Evolutionary conservation across 1,284 basidiomycete species (phyloP), one percentile per base, ranked within the genome.

Genomic region (Apiotrichum mycotoxinovorans): DNA sequence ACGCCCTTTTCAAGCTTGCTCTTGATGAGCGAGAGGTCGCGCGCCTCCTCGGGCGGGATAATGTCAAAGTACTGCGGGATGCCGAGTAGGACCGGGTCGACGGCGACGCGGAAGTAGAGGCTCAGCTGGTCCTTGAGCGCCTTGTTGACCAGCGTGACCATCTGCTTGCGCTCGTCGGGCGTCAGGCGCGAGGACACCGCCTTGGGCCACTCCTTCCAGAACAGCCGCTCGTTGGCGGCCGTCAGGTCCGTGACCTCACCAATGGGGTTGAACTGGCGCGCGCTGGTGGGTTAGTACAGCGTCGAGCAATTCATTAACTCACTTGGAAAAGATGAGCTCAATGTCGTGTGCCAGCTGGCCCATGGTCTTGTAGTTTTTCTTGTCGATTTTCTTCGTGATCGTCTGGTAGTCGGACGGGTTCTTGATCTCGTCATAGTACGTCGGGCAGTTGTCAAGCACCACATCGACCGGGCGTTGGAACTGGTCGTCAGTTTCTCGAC

Each of bases 371-470:
- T 96, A 97, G 68, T 82, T 80, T 52, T 66, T 70, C 46, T 25
- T 22, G 40, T 82, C 81, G 52, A 96, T 78, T 70, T 91, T 93
- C 49, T 80, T 80, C 35, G 77, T 75, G 70, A 98, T 90, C 12
- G 94, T 96, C 12, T 85, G 85, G 54, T 98, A 86, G 77, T 98
- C 94, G 92, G 98, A 98, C 8, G 96, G 96, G 62, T 88, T 78
- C 63, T 84, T 80, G 72, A 99, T 97, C 78, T 98, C 96, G 12
- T 96, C 85, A 57, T 89, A 85, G 74, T 98, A 98, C 87, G 90
- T 91, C 41, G 89, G 92, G 74, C 87, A 94, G 27, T 87, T 91
- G 76, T 88, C 89, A 50, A 78, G 72, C 8, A 87, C 76, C 0
- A 94, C 88, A 74, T 98, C 89, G 17, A 98, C 95, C 2, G 95